Conservation (phyloP, 176 grass and related monocot species). For the Eragrostis curvula region DNA sequence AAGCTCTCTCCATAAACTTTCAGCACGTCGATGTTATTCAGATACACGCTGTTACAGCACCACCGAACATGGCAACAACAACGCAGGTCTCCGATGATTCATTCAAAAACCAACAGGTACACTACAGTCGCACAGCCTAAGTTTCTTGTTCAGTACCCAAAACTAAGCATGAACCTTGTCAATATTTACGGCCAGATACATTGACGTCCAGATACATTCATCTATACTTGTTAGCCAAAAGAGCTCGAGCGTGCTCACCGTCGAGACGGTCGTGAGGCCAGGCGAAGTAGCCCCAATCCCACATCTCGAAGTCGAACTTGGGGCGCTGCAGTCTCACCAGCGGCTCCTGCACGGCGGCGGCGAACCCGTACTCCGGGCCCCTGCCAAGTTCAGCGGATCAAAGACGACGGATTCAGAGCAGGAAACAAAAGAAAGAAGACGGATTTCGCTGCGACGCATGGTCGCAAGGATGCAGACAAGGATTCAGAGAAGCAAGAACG, state of each 20-base stretch:
- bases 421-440: not conserved
- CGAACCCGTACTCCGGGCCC: constrained; percentile 32
- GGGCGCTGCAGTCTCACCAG: constrained; percentile 74
- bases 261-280: constrained; percentile 76
- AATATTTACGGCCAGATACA: constrained; percentile 29
- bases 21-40: constrained; percentile 11
- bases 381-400: constrained; percentile 23
- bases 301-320: constrained; percentile 67
- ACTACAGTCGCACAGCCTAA: too few relatives aligned
- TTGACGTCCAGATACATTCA: constrained; percentile 35
- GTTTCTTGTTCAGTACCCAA: not conserved
- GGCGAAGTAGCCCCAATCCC: constrained; percentile 68
- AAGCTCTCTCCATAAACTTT: not conserved
- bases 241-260: constrained; percentile 38
- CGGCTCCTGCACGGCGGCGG: constrained; percentile 63
- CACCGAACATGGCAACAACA: too few relatives aligned
- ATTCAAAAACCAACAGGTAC: not conserved
- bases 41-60: not conserved
- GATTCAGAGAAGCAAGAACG: not conserved
- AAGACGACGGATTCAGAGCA: constrained; percentile 6
- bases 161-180: constrained; percentile 13
- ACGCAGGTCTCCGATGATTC: not conserved
- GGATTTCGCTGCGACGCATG: not conserved
- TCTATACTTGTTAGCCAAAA: not conserved
- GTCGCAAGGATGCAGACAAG: not conserved